phyloP scores from a whole-genome alignment of 2,329 filamentous ascomycete genomes.

The Aspergillus carbonarius region DNA sequence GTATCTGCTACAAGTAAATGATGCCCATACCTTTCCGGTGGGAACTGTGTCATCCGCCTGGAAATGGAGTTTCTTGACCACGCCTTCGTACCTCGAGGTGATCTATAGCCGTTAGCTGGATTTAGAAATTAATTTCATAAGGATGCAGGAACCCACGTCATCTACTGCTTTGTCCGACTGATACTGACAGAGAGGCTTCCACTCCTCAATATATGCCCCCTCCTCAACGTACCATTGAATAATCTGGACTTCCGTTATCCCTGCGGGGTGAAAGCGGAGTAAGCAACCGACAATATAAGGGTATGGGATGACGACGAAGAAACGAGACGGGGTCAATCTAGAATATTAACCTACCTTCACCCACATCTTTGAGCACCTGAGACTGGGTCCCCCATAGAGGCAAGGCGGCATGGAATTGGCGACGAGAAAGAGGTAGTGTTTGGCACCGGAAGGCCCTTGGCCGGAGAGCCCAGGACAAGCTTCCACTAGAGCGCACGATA shows the following conservation, averaged over 20 bases:
- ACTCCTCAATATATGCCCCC: slow-evolving; percentile 92
- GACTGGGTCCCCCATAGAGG: slow-evolving; percentile 38
- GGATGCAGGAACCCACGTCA: slow-evolving; percentile 45
- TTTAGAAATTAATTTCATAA: neutral
- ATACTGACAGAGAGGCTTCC: slow-evolving; percentile 95
- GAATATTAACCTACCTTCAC: slow-evolving; percentile 36
- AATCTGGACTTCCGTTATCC: slow-evolving; percentile 96
- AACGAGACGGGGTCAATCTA: neutral
- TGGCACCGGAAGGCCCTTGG: slow-evolving; percentile 22
- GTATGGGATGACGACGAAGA: neutral
- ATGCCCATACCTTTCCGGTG: slow-evolving; percentile 66
- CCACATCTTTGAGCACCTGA: slow-evolving; percentile 45
- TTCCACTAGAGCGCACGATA: slow-evolving; percentile 31
- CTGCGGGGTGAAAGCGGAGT: slow-evolving; percentile 48
- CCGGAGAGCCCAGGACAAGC: slow-evolving; percentile 29
- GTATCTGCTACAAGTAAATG: no score
- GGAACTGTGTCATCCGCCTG: slow-evolving; percentile 95
- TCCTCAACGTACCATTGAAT: slow-evolving; percentile 99
- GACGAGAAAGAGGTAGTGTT: slow-evolving; percentile 25
- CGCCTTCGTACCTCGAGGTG: slow-evolving; percentile 89
- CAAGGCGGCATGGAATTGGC: slow-evolving; percentile 37
- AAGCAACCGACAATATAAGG: slow-evolving; percentile 13
- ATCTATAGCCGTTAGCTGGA: slow-evolving; percentile 63
- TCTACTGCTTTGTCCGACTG: slow-evolving; percentile 91
- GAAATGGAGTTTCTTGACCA: slow-evolving; percentile 95